Conservation (phyloP, 306 rosid species). For the Castanea crenata region DNA sequence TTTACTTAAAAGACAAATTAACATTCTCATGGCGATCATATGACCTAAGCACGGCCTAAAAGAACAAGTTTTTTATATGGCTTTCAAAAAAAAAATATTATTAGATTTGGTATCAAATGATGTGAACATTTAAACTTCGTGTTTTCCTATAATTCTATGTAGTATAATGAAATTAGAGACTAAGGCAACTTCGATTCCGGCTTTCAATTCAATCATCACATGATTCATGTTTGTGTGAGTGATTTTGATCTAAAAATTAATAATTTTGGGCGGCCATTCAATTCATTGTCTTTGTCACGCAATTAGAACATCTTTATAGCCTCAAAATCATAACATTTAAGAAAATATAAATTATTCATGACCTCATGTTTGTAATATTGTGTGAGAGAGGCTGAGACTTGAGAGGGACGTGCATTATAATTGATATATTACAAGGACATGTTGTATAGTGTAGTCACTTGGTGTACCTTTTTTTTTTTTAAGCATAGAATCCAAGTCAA, state of each 20-base stretch:
- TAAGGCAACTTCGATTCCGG: neutral
- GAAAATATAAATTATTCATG: neutral
- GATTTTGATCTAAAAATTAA: constrained; percentile 5
- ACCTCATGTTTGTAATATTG: neutral
- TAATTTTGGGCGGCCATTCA: constrained; percentile 17
- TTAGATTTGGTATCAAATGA: too few relatives aligned
- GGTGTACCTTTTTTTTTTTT: too few relatives aligned
- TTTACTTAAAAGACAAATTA: too few relatives aligned
- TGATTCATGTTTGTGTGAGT: constrained; percentile 30
- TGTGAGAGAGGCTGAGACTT: neutral
- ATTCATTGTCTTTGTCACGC: constrained; percentile 30
- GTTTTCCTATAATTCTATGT: constrained; percentile 21
- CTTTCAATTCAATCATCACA: constrained; percentile 21
- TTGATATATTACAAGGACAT: too few relatives aligned
- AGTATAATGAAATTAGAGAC: constrained; percentile 25
- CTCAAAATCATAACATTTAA: constrained; percentile 30
- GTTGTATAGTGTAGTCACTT: too few relatives aligned
- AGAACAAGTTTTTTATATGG: too few relatives aligned
- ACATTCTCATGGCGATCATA: too few relatives aligned
- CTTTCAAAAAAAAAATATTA: too few relatives aligned
- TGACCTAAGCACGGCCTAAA: too few relatives aligned
- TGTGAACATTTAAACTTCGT: too few relatives aligned
- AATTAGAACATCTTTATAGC: constrained; percentile 13
- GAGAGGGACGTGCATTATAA: too few relatives aligned
- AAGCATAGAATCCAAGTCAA: neutral